Conservation (phyloP, 2,329 filamentous ascomycete species). For the Graphiopsis chlorocephala region DNA sequence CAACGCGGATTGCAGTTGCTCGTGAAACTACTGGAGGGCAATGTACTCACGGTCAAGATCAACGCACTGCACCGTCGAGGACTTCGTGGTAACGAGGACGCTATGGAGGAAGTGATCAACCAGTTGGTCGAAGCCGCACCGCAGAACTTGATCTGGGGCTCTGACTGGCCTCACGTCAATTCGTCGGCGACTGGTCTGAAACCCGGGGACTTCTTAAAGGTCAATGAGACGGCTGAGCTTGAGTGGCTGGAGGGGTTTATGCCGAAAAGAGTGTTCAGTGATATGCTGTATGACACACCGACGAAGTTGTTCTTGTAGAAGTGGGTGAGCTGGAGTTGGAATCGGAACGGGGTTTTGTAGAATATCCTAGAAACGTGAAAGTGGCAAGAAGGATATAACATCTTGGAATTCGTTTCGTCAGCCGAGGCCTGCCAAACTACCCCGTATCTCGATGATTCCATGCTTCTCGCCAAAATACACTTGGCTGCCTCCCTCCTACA, state of each 20-base stretch:
- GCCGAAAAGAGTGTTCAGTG: not conserved
- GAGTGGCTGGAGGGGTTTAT: not conserved
- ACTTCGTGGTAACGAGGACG: not conserved
- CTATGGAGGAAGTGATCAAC: not conserved
- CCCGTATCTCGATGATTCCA: not conserved
- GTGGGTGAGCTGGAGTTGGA: not conserved
- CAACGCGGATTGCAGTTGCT: not conserved
- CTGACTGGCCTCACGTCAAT: slow-evolving; percentile 7
- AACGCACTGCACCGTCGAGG: slow-evolving; percentile 1
- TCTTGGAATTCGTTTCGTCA: not conserved
- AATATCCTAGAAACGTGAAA: not conserved
- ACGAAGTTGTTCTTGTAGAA: not conserved
- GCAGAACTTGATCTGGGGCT: not conserved
- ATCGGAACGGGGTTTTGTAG: too few species aligned
- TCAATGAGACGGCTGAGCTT: not conserved
- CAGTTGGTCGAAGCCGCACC: not conserved
- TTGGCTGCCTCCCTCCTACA: not conserved
- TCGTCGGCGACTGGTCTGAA: not conserved
- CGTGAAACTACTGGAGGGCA: not conserved
- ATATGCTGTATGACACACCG: not conserved
- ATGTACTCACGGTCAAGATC: not conserved
- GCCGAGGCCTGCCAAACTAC: not conserved
- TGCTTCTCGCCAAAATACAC: not conserved
- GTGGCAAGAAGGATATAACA: not conserved
- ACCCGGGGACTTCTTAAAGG: not conserved